Percentiles rank a stretch among this genome's conserved stretches.
phyloP scores from a whole-genome alignment of 345 rosid genomes.

The Abelmoschus esculentus region DNA sequence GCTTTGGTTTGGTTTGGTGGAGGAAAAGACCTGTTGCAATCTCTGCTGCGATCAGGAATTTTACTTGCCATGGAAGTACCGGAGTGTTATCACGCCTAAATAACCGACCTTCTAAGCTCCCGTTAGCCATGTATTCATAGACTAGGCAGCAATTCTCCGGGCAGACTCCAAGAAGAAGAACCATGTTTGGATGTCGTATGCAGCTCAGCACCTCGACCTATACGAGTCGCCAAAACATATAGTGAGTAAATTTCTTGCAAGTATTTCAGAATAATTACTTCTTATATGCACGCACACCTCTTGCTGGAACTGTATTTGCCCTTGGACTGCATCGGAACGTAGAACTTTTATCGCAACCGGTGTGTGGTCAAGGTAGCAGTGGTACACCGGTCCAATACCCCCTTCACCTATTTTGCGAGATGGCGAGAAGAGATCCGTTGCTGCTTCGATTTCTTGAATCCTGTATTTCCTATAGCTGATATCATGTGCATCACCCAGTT shows the following conservation, averaged over 20 bases:
- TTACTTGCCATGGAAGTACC: slow-evolving; percentile 60
- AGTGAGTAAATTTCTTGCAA: background rate
- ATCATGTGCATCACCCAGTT: slow-evolving; percentile 22
- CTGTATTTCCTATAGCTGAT: slow-evolving; percentile 49
- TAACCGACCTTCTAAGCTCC: slow-evolving; percentile 80
- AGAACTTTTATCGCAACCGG: slow-evolving; percentile 78
- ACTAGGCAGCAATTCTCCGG: slow-evolving; percentile 83
- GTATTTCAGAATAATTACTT: background rate
- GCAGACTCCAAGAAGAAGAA: slow-evolving; percentile 84
- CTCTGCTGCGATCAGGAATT: slow-evolving; percentile 75
- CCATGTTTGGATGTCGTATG: slow-evolving; percentile 95
- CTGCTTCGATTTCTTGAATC: slow-evolving; percentile 72
- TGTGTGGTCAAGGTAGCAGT: slow-evolving; percentile 54
- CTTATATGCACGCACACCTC: slow-evolving; percentile 32
- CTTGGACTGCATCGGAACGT: slow-evolving; percentile 82
- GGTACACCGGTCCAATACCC: slow-evolving; percentile 87
- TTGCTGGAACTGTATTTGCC: slow-evolving; percentile 71
- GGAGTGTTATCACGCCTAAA: slow-evolving; percentile 44
- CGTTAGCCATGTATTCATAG: slow-evolving; percentile 83
- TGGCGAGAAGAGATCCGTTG: slow-evolving; percentile 43
- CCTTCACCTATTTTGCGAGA: slow-evolving; percentile 84
- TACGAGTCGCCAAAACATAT: slow-evolving; percentile 4
- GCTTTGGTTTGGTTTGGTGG: slow-evolving; percentile 89
- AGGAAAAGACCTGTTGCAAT: slow-evolving; percentile 78
- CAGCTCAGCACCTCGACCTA: slow-evolving; percentile 70